These are phyloP conservation scores for Magnusiomyces tetraspermus DNA, from an alignment of 1,139 yeast genomes.

Conservation along the genomic window DNA sequence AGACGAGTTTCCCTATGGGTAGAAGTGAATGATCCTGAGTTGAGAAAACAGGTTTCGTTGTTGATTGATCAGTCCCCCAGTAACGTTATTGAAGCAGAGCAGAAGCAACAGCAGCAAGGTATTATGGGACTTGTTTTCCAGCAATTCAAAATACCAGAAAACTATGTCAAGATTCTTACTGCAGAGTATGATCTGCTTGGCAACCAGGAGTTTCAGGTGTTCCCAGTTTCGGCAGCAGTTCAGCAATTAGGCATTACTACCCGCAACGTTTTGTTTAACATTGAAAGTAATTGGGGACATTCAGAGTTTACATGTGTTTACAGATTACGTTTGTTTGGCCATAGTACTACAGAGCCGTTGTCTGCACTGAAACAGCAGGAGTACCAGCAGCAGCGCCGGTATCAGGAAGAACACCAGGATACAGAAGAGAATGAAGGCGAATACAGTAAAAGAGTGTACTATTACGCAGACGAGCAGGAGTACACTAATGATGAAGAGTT, in stretches of 20 bases:
- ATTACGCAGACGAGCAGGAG: background rate
- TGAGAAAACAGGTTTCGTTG: constrained; percentile 13
- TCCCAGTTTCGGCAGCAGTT: constrained; percentile 23
- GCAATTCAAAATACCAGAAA: constrained; percentile 13
- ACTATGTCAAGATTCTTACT: constrained; percentile 22
- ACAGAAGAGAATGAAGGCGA: background rate
- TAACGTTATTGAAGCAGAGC: constrained; percentile 6
- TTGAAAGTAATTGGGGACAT: constrained; percentile 32
- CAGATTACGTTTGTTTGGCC: constrained; percentile 29
- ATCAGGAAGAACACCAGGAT: background rate
- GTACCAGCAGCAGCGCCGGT: background rate
- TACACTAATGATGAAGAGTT: background rate
- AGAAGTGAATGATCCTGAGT: constrained; percentile 19
- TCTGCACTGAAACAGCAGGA: background rate
- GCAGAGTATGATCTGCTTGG: constrained; percentile 25
- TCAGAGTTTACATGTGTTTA: constrained; percentile 30
- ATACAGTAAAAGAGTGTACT: background rate
- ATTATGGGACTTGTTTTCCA: background rate
- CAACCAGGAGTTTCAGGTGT: constrained; percentile 26
- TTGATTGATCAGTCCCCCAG: constrained; percentile 8
- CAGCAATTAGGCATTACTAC: constrained; percentile 17
- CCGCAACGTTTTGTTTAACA: constrained; percentile 20
- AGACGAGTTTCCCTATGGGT: constrained; percentile 28
- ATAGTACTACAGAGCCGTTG: background rate
- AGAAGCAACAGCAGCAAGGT: no score